phyloP scores from a whole-genome alignment of 257 asterid species.

The Galeopsis tetrahit region DNA sequence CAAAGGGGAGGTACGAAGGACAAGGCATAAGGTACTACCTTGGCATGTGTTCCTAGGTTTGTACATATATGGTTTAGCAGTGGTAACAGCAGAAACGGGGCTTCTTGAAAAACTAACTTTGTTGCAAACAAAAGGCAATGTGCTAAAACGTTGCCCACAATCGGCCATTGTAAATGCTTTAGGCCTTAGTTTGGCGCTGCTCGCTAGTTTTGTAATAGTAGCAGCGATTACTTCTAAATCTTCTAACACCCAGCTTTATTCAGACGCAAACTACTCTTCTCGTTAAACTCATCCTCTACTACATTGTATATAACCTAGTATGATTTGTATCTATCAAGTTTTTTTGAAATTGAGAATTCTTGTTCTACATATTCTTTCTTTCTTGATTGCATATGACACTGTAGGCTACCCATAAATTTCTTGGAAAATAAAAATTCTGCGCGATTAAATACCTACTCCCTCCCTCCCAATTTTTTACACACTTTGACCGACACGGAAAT shows the following conservation, averaged over 20 bases:
- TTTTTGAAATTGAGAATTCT: neutral
- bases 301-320: neutral
- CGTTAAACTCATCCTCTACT: conserved; percentile 1
- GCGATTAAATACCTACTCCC: too few relatives aligned
- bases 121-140: conserved; percentile 62
- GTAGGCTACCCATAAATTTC: too few relatives aligned
- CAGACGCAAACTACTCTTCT: conserved; percentile 34
- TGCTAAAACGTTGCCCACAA: conserved; percentile 59
- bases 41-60: conserved; percentile 91
- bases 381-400: too few relatives aligned
- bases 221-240: conserved; percentile 56
- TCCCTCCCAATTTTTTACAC: too few relatives aligned
- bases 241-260: conserved; percentile 36
- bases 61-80: conserved; percentile 79
- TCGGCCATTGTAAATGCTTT: conserved; percentile 70
- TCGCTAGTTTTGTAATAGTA: conserved; percentile 65
- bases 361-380: neutral
- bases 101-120: conserved; percentile 82
- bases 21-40: conserved; percentile 61
- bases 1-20: conserved; percentile 65
- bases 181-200: conserved; percentile 73
- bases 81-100: conserved; percentile 85
- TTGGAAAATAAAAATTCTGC: too few relatives aligned
- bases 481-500: too few relatives aligned
- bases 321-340: neutral